These are phyloP conservation scores for Camelina sativa DNA, from an alignment of 345 rosid species.

Conservation along the genomic window DNA sequence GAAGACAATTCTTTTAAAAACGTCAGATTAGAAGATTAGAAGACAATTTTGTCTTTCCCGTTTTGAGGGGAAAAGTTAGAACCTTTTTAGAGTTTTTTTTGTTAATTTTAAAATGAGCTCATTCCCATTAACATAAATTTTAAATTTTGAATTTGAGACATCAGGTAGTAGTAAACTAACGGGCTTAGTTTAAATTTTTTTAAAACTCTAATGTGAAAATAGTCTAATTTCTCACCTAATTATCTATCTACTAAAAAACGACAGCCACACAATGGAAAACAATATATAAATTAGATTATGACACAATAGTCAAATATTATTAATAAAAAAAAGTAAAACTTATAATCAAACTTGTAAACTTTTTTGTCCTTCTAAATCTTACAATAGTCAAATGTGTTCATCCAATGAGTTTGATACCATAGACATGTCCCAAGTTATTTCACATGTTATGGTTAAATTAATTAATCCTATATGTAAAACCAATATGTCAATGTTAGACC, in stretches of 20 bases:
- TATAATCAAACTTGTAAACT: too few relatives aligned
- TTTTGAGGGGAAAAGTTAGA: conserved; percentile 40
- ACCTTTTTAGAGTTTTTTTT: conserved; percentile 23
- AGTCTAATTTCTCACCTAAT: not conserved
- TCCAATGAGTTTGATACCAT: not conserved
- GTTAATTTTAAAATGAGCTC: conserved; percentile 17
- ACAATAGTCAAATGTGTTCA: not conserved
- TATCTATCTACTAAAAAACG: not conserved
- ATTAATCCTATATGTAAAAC: not conserved
- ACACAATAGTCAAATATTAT: not conserved
- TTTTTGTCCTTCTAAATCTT: not conserved
- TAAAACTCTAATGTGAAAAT: not conserved
- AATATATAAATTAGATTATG: not conserved
- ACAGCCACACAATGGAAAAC: not conserved
- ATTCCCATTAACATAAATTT: conserved; percentile 24
- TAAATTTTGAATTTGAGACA: conserved; percentile 21
- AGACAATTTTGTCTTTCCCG: conserved; percentile 41
- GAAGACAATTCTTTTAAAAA: conserved; percentile 18
- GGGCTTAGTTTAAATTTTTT: not conserved
- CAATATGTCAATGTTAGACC: conserved; percentile 37
- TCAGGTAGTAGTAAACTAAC: conserved; percentile 19
- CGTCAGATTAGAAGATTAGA: conserved; percentile 14
- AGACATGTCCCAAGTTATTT: not conserved
- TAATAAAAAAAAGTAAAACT: not conserved
- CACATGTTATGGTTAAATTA: not conserved